Evolutionary conservation across 2,329 filamentous ascomycete species (phyloP), one percentile per base, ranked within the genome.

Genomic region (Thelonectria olida): DNA sequence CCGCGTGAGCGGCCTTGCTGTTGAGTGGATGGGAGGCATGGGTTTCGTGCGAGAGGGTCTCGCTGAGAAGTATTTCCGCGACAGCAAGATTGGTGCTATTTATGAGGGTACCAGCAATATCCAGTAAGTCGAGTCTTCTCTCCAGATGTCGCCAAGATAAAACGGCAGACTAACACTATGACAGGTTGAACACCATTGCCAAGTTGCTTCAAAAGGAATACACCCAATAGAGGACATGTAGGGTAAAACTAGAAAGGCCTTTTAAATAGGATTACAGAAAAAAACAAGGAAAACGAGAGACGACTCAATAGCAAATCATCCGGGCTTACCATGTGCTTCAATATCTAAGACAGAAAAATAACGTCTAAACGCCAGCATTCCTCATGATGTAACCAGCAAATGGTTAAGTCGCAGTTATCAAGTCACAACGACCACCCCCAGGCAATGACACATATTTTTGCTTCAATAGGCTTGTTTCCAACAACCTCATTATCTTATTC

Each of bases 11-110:
- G 89, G 94, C 7, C 85, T 91, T 49, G 96, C 95, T 0, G 88
- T 99, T 25, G 96, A 99, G 81, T 99, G 96, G 96, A 98, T 98
- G 95, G 96, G 96, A 48, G 96, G 96, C 63, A 98, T 99, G 96
- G 96, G 96, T 45, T 99, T 99, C 72, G 96, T 99, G 15, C 85
- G 96, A 44, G 96, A 99, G 78, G 96, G 96, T 0, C 88, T 97
- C 60, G 96, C 96, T 1, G 96, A 99, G 88, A 99, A 99, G 88
- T 97, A 90, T 82, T 99, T 91, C 85, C 86, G 96, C 47, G 96
- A 99, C 78, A 96, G 92, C 85, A 99, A 98, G 90, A 99, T 99
- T 74, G 96, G 96, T 9, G 93, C 93, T 67, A 98, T 97, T 70
- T 97, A 97, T 76, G 95, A 97, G 82, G 96, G 96, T 28, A 94